Evolutionary conservation across 116 monocot genomes (phyloP).

Genomic region (Cymodocea nodosa): DNA sequence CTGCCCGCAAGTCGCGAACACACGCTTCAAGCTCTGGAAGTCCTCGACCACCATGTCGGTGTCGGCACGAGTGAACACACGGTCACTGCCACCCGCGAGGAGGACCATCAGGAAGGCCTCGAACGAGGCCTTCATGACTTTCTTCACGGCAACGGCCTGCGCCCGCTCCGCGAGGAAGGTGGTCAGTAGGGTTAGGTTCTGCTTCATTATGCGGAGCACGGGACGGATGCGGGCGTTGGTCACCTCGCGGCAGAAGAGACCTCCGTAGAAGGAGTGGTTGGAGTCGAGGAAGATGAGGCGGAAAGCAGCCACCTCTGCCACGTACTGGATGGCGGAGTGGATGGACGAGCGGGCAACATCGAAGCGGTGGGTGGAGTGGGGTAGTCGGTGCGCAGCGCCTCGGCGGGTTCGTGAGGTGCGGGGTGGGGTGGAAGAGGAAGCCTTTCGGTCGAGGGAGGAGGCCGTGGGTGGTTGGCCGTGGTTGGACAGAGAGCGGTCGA

Average conservation of each 20-base stretch:
- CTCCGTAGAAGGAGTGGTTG: slow-evolving; percentile 51
- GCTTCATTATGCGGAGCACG: slow-evolving; percentile 51
- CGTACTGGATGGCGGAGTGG: slow-evolving; percentile 47
- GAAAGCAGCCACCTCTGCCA: slow-evolving; percentile 76
- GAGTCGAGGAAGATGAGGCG: slow-evolving; percentile 96
- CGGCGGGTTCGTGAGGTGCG: background rate
- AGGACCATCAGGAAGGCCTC: slow-evolving; percentile 84
- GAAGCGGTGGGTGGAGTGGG: slow-evolving; percentile 32
- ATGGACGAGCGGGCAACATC: slow-evolving; percentile 41
- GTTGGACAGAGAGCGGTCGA: slow-evolving; percentile 67
- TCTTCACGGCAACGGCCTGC: slow-evolving; percentile 55
- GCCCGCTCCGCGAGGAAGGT: slow-evolving; percentile 42
- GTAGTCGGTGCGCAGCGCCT: background rate
- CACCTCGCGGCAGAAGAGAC: slow-evolving; percentile 46
- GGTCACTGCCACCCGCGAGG: slow-evolving; percentile 68
- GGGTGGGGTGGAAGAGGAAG: background rate
- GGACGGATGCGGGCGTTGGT: slow-evolving; percentile 49
- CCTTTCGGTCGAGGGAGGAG: background rate
- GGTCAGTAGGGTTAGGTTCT: slow-evolving; percentile 52
- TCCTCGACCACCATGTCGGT: slow-evolving; percentile 55
- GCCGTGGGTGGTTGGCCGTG: slow-evolving; percentile 4
- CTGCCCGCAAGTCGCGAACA: slow-evolving; percentile 71
- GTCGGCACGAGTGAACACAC: slow-evolving; percentile 48
- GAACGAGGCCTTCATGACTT: slow-evolving; percentile 83
- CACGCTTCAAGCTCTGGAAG: slow-evolving; percentile 46